phyloP scores from a whole-genome alignment of 805 yeast genomes.

The Starmerella asiatica region DNA sequence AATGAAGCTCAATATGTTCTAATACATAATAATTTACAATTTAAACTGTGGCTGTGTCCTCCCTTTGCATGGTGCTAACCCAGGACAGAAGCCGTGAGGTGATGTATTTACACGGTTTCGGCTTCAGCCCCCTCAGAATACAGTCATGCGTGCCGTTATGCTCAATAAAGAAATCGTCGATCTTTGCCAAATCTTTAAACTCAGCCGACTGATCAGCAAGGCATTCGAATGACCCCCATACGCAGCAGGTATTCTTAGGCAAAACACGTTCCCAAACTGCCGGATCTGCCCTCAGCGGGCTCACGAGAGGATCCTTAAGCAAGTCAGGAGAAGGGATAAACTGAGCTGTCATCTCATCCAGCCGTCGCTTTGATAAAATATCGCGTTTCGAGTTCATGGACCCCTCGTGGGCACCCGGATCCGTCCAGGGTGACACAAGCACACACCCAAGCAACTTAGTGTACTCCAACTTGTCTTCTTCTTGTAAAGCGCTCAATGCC shows the following conservation, averaged over 20 bases:
- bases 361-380: conserved; percentile 10
- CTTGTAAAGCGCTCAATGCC: conserved; percentile 13
- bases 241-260: conserved; percentile 10
- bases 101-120: conserved; percentile 11
- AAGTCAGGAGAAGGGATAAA: conserved; percentile 5
- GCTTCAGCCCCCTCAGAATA: conserved; percentile 13
- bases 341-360: conserved; percentile 9
- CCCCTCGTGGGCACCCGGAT: conserved; percentile 10
- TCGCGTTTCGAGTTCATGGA: conserved; percentile 12
- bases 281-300: conserved; percentile 12
- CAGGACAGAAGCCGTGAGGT: conserved; percentile 5
- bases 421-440: conserved; percentile 19
- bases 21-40: neutral
- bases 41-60: too few species aligned
- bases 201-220: conserved; percentile 15
- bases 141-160: conserved; percentile 20
- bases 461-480: conserved; percentile 3
- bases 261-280: conserved; percentile 15
- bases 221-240: conserved; percentile 20
- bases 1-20: conserved; percentile 10
- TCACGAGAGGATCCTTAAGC: conserved; percentile 12
- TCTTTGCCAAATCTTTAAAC: conserved; percentile 5
- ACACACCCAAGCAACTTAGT: conserved; percentile 8
- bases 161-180: conserved; percentile 12
- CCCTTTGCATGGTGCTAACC: too few species aligned